Evolutionary conservation across 75 land plant genomes (phyloP).

Genomic region (Pinus taeda): DNA sequence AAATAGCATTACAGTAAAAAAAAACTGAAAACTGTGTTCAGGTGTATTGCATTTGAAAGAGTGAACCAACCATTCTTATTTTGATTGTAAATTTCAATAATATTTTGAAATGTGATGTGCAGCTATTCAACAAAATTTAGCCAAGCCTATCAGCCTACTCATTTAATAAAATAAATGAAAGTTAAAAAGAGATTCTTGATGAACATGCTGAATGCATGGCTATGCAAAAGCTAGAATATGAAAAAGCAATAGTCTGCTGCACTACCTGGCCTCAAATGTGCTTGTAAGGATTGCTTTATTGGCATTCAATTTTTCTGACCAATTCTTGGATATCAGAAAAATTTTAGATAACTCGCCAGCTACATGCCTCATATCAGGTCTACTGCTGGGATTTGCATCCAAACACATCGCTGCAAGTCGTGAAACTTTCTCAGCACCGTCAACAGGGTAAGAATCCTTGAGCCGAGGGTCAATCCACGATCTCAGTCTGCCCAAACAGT

Average conservation of each 20-base stretch:
- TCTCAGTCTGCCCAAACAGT: background rate
- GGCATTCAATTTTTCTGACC: background rate
- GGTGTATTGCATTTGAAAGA: too few species aligned
- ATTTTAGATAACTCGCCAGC: slow-evolving; percentile 1
- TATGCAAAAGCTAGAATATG: too few species aligned
- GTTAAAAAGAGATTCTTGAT: too few species aligned
- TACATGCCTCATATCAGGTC: slow-evolving; percentile 9
- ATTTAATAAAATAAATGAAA: too few species aligned
- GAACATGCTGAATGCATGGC: too few species aligned
- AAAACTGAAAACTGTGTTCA: too few species aligned
- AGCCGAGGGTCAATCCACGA: slow-evolving; percentile 12
- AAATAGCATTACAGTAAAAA: too few species aligned
- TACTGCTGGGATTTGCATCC: slow-evolving; percentile 2
- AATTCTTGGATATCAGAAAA: background rate
- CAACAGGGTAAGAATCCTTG: slow-evolving; percentile 18
- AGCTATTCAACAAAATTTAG: too few species aligned
- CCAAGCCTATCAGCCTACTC: too few species aligned
- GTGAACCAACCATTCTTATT: too few species aligned
- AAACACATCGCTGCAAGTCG: slow-evolving; percentile 3
- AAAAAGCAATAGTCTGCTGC: background rate
- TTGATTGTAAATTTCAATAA: too few species aligned
- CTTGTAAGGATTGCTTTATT: slow-evolving; percentile 3
- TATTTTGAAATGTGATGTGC: too few species aligned
- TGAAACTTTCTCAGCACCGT: slow-evolving; percentile 7
- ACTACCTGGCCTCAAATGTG: slow-evolving; percentile 8